Base-by-base conservation (phyloP, 2,329 filamentous ascomycete genomes). In the Coniochaeta sp. region DNA sequence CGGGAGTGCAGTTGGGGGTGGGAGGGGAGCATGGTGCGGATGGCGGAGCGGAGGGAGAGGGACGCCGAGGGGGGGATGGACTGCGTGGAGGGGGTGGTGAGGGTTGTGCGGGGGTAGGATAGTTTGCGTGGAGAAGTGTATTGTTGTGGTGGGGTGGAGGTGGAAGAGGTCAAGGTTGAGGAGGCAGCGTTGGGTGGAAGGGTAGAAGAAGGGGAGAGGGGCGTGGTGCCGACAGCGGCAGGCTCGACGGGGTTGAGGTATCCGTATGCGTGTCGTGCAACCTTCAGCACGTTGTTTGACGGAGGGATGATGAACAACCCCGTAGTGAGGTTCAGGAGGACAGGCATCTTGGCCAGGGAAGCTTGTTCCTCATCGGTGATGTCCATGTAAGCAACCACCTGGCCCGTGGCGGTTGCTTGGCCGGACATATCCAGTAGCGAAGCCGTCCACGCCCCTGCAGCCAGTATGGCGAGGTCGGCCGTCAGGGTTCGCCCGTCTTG, bases 381-480 rank as follows among this genome's bases (percentile, higher is more conserved):
- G 56, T 82, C 76, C 57, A 96, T 72, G 70, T 95, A 96, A 12
- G 80, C 86, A 26, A 97, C 65, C 0, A 82, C 80, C 62, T 97
- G 92, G 13, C 89, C 92, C 0, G 90, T 95, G 2, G 91, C 87
- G 56, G 86, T 80, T 33, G 84, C 85, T 42, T 87, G 81, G 24
- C 89, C 89, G 46, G 84, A 76, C 1, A 96, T 73, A 66, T 96
- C 87, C 52, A 96, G 71, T 20, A 96, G 76, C 1, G 80, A 77
- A 2, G 85, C 81, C 2, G 88, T 89, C 91, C 92, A 97, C 4
- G 92, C 91, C 14, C 92, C 92, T 0, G 91, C 84, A 0, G 92
- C 91, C 2, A 95, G 76, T 51, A 96, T 75, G 30, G 88, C 85
- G 7, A 95, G 75, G 53, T 89, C 87, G 4, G 71, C 71, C 18